These are phyloP conservation scores for Blastobotrys ciferrii DNA, from an alignment of 1,139 yeast genomes.

Conservation along the genomic window DNA sequence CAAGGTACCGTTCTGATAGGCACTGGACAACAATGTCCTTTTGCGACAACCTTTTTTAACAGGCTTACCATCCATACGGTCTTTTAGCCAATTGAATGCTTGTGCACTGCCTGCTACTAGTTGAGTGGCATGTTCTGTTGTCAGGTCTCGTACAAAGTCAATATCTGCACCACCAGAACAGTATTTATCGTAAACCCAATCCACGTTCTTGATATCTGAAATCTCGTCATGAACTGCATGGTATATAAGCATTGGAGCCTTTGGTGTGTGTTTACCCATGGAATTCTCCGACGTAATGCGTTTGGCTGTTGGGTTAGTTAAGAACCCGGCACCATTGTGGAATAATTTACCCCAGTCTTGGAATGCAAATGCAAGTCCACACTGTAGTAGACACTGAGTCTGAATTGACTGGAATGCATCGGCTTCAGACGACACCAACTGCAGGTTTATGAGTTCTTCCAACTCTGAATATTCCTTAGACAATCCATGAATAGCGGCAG, in stretches of 20 bases:
- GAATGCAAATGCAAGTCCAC: constrained; percentile 19
- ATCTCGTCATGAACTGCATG: constrained; percentile 33
- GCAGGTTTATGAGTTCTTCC: constrained; percentile 13
- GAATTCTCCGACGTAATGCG: constrained; percentile 10
- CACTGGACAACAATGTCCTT: background rate
- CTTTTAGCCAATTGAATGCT: constrained; percentile 13
- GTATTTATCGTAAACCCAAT: constrained; percentile 24
- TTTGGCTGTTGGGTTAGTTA: constrained; percentile 14
- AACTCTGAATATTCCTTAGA: constrained; percentile 31
- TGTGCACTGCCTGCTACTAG: constrained; percentile 10
- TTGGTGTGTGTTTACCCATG: background rate
- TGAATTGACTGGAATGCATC: constrained; percentile 19
- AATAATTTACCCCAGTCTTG: constrained; percentile 25
- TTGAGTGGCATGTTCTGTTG: constrained; percentile 12
- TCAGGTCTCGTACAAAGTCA: constrained; percentile 23
- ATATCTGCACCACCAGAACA: constrained; percentile 33
- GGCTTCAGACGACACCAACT: constrained; percentile 17
- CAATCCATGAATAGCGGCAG: constrained; percentile 32
- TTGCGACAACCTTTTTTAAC: constrained; percentile 10
- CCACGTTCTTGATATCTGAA: constrained; percentile 26
- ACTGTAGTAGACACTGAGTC: constrained; percentile 21
- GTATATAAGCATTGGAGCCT: constrained; percentile 29
- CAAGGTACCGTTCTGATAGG: constrained; percentile 9
- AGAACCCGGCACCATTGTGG: constrained; percentile 20
- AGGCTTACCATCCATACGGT: constrained; percentile 15